Evolutionary conservation across 495 filamentous ascomycete species (phyloP).

Genomic region (Xylaria bambusicola): DNA sequence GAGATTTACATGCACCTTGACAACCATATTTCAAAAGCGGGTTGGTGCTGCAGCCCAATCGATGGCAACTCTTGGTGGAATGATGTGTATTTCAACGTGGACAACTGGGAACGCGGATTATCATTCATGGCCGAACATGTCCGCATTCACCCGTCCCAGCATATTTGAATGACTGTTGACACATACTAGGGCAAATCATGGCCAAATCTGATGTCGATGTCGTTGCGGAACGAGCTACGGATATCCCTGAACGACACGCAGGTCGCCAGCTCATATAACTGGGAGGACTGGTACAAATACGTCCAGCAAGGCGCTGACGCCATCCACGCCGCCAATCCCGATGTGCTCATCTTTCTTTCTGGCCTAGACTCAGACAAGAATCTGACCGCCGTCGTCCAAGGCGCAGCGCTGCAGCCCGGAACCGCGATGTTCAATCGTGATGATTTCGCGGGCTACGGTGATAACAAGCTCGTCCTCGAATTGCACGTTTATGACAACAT

Average conservation of each 20-base stretch:
- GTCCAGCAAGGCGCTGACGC: constrained; percentile 46
- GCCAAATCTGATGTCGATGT: constrained; percentile 50
- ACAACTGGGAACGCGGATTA: constrained; percentile 56
- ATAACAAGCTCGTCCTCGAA: constrained; percentile 61
- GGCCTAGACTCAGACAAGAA: constrained; percentile 56
- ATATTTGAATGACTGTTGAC: constrained; percentile 11
- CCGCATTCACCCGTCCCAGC: constrained; percentile 14
- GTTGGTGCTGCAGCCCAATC: constrained; percentile 55
- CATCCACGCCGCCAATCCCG: constrained; percentile 51
- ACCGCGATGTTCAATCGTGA: constrained; percentile 44
- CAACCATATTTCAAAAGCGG: constrained; percentile 60
- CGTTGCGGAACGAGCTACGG: constrained; percentile 58
- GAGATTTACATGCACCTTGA: constrained; percentile 59
- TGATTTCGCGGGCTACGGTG: constrained; percentile 41
- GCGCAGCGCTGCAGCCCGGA: constrained; percentile 39
- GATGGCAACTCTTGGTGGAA: constrained; percentile 64
- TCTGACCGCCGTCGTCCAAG: constrained; percentile 49
- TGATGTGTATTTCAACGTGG: constrained; percentile 53
- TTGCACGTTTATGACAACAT: constrained; percentile 61
- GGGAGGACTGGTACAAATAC: constrained; percentile 52
- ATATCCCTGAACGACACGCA: constrained; percentile 30
- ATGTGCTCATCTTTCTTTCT: constrained; percentile 59
- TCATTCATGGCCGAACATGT: constrained; percentile 56
- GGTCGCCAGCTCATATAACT: constrained; percentile 47
- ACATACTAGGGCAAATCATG: constrained; percentile 42